These are phyloP conservation scores for Paraphysoderma sedebokerense DNA, from an alignment of 371 early-diverging fungal genomes.

Conservation along the genomic window DNA sequence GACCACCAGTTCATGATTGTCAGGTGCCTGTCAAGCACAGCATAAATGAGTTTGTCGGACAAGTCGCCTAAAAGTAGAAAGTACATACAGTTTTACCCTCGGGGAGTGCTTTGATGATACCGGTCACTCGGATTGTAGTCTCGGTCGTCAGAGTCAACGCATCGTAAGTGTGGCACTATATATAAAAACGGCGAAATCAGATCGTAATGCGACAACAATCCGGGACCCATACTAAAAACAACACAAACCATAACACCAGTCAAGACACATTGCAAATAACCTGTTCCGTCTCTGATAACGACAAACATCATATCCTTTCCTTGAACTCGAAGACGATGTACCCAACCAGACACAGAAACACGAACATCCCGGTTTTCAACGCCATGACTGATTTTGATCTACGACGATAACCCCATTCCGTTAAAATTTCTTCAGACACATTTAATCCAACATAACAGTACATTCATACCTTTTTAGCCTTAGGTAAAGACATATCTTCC, in stretches of 20 bases:
- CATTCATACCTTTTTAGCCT: conserved; percentile 39
- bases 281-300: conserved; percentile 86
- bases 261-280: conserved; percentile 84
- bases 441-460: not conserved
- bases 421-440: not conserved
- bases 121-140: conserved; percentile 77
- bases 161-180: conserved; percentile 83
- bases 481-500: conserved; percentile 58
- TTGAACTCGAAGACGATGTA: conserved; percentile 86
- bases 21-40: conserved; percentile 54
- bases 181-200: not conserved
- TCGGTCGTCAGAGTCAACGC: conserved; percentile 83
- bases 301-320: conserved; percentile 94
- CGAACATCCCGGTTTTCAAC: conserved; percentile 48
- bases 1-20: conserved; percentile 81
- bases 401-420: not conserved
- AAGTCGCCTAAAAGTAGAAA: not conserved
- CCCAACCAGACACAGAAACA: conserved; percentile 88
- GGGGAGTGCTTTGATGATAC: conserved; percentile 71
- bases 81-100: conserved; percentile 70
- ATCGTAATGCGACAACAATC: conserved; percentile 1
- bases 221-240: not conserved
- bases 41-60: not conserved
- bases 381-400: conserved; percentile 68
- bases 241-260: conserved; percentile 57